phyloP scores from a whole-genome alignment of 2,329 filamentous ascomycete species.

The Aspergillus sp. region DNA sequence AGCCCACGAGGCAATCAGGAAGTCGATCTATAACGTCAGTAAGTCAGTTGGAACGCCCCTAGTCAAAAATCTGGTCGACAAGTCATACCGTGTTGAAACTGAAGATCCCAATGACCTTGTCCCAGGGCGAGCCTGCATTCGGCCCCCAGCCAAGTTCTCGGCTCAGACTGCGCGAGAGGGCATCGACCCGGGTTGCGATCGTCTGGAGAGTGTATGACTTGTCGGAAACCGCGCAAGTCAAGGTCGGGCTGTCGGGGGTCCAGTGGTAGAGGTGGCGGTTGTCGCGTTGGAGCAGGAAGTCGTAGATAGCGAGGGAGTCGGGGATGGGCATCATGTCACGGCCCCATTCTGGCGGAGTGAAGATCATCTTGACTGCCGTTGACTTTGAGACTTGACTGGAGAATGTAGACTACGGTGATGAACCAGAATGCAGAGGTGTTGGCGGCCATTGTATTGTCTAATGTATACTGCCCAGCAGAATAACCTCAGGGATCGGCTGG shows the following conservation, averaged over 20 bases:
- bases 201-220: neutral
- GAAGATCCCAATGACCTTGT: constrained; percentile 12
- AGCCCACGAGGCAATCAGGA: constrained; percentile 9
- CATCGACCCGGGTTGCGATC: constrained; percentile 6
- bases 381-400: no score
- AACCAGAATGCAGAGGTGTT: no score
- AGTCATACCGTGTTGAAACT: constrained; percentile 14
- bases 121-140: constrained; percentile 6
- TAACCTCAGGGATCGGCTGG: no score
- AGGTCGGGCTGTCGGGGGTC: neutral
- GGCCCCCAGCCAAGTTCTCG: constrained; percentile 10
- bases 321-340: neutral
- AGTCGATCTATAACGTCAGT: constrained; percentile 4
- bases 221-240: neutral
- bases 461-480: no score
- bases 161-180: constrained; percentile 6
- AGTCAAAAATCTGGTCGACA: neutral
- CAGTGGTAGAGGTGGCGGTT: neutral
- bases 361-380: neutral
- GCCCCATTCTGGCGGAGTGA: neutral
- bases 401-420: no score
- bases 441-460: no score
- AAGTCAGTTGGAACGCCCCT: neutral
- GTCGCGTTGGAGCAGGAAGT: neutral
- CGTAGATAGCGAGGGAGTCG: neutral